phyloP scores from a whole-genome alignment of 2,329 filamentous ascomycete species.

The Myrmaecium sp. region DNA sequence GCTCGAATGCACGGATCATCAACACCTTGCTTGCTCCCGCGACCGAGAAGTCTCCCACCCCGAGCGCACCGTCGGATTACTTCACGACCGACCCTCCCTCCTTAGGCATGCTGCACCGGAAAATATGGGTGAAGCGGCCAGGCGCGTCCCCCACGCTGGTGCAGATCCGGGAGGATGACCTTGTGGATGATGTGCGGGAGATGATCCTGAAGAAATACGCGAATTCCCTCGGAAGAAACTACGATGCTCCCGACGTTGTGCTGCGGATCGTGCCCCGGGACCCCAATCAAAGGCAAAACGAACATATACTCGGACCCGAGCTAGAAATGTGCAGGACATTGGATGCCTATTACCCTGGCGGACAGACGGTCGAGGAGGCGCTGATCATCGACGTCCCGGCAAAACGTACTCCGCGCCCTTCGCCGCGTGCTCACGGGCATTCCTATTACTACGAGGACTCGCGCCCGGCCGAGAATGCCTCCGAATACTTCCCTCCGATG shows the following conservation, averaged over 20 bases:
- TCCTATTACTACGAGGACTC: slow-evolving; percentile 43
- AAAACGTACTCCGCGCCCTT: slow-evolving; percentile 62
- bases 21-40: slow-evolving; percentile 34
- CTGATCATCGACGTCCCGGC: slow-evolving; percentile 75
- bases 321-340: slow-evolving; percentile 65
- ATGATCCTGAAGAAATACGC: slow-evolving; percentile 84
- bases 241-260: slow-evolving; percentile 78
- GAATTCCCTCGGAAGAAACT: slow-evolving; percentile 76
- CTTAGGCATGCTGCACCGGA: slow-evolving; percentile 39
- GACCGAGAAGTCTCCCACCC: slow-evolving; percentile 9
- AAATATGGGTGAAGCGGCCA: slow-evolving; percentile 88
- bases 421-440: slow-evolving; percentile 39
- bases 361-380: slow-evolving; percentile 77
- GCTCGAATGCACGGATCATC: slow-evolving; percentile 27
- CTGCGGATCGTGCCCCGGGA: slow-evolving; percentile 64
- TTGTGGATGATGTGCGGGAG: slow-evolving; percentile 90
- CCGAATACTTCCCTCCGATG: slow-evolving; percentile 70
- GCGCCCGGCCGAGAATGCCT: slow-evolving; percentile 49
- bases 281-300: slow-evolving; percentile 26
- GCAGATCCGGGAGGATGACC: slow-evolving; percentile 66
- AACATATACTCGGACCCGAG: slow-evolving; percentile 66
- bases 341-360: slow-evolving; percentile 70
- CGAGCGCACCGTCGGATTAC: slow-evolving; percentile 21
- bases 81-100: slow-evolving; percentile 17
- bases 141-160: slow-evolving; percentile 76